Conservation (phyloP, 192 early-diverging fungal genomes). For the Backusella australiensis region DNA sequence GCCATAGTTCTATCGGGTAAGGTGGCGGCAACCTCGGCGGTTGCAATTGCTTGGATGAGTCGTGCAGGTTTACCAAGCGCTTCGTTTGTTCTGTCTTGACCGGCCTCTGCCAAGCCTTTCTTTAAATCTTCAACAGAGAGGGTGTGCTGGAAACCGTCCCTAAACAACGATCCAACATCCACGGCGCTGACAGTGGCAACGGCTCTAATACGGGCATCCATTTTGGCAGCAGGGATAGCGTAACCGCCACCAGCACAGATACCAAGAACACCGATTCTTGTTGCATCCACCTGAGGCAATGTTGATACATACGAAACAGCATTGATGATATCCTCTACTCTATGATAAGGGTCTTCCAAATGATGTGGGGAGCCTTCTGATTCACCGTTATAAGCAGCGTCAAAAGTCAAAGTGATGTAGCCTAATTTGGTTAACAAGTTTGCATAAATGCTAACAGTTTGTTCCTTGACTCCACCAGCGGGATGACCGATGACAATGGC, state of each 20-base stretch:
- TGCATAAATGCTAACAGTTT: slow-evolving; percentile 27
- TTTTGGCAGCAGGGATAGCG: slow-evolving; percentile 6
- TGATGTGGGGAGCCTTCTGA: slow-evolving; percentile 28
- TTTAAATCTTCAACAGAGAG: slow-evolving; percentile 5
- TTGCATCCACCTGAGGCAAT: slow-evolving; percentile 19
- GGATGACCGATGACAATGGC: background rate
- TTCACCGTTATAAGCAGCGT: slow-evolving; percentile 23
- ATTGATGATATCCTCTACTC: slow-evolving; percentile 20
- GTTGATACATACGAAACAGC: slow-evolving; percentile 28
- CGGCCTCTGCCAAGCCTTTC: slow-evolving; percentile 6
- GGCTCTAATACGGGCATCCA: slow-evolving; percentile 26
- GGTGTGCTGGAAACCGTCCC: background rate
- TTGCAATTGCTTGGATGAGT: slow-evolving; percentile 7
- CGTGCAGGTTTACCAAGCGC: slow-evolving; percentile 21
- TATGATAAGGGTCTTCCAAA: slow-evolving; percentile 22
- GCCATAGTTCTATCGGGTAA: slow-evolving; percentile 8
- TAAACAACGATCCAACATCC: slow-evolving; percentile 12
- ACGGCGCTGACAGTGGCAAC: slow-evolving; percentile 15
- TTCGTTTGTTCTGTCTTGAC: slow-evolving; percentile 18
- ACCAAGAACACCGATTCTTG: slow-evolving; percentile 25
- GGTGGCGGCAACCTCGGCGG: slow-evolving; percentile 5
- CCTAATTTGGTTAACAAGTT: slow-evolving; percentile 18
- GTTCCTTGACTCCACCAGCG: slow-evolving; percentile 31
- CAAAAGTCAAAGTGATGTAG: slow-evolving; percentile 27
- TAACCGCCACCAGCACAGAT: slow-evolving; percentile 35